Evolutionary conservation across 306 rosid genomes (phyloP), one percentile per base, ranked within the genome.

Genomic region (Gynostemma pentaphyllum): DNA sequence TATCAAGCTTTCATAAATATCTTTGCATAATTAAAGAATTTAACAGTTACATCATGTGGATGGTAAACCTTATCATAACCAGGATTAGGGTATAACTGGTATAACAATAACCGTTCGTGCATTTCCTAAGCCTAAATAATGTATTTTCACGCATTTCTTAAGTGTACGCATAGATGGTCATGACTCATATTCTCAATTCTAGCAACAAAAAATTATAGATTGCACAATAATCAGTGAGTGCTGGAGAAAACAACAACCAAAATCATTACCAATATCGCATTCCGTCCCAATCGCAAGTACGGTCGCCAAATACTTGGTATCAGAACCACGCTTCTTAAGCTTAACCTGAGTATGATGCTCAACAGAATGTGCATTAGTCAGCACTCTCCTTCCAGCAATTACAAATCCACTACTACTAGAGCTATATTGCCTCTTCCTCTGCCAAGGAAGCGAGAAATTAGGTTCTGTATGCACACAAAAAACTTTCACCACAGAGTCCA

Each of bases 211-310:
- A 28, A 53, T 15, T 18, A 39, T 32, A 32, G n/a, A 39, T 22
- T 24, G 49, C 13, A 23, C 15, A 23, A 24, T 36, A n/a, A n/a
- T n/a, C n/a, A n/a, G n/a, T n/a, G n/a, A n/a, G n/a, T n/a, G n/a
- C n/a, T n/a, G n/a, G n/a, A n/a, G n/a, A n/a, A n/a, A n/a, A n/a
- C n/a, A n/a, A 14, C 26, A 22, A 45, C 14, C 39, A 26, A 9
- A 18, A 23, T 4, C 18, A 36, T 60, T 81, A 81, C 87, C 87
- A 47, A 94, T 84, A 64, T 94, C 99, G 47, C 99, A 94, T 67
- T 88, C 97, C 0, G 99, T 88, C 68, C 99, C 99, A 61, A 94
- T 94, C 62, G 97, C 88, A n/a, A 94, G 89, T 9, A 94, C 99
- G 8, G 83, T 88, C 9, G 99, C 99, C 82, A 94, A 76, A 77